Conservation (phyloP, 805 yeast species). For the Wickerhamiella parazyma region DNA sequence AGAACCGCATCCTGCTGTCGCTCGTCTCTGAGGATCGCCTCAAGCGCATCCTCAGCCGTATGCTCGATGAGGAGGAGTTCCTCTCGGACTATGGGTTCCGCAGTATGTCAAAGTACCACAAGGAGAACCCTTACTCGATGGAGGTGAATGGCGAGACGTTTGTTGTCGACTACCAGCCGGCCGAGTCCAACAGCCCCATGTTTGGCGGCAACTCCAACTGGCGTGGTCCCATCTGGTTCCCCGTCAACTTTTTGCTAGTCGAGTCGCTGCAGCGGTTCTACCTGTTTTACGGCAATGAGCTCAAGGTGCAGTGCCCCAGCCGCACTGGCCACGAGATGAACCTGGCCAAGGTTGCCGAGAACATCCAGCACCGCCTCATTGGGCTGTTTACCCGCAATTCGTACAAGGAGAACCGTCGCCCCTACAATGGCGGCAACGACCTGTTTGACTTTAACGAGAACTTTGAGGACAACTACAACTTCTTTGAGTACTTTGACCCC, state of each 20-base stretch:
- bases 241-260: constrained; percentile 71
- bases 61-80: constrained; percentile 80
- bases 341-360: constrained; percentile 54
- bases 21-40: constrained; percentile 72
- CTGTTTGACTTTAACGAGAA: constrained; percentile 44
- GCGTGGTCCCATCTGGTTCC: constrained; percentile 98
- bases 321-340: constrained; percentile 33
- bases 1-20: constrained; percentile 66
- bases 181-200: constrained; percentile 67
- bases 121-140: constrained; percentile 73
- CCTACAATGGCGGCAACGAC: constrained; percentile 50
- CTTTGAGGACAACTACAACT: constrained; percentile 64
- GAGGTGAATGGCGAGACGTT: constrained; percentile 63
- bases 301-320: constrained; percentile 72
- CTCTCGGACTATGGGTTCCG: constrained; percentile 75
- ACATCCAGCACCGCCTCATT: constrained; percentile 73
- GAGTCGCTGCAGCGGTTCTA: constrained; percentile 81
- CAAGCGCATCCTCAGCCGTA: constrained; percentile 54
- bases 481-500: constrained; percentile 83
- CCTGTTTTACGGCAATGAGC: constrained; percentile 72
- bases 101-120: constrained; percentile 76
- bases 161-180: constrained; percentile 21
- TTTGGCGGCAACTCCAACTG: constrained; percentile 95
- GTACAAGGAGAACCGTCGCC: constrained; percentile 41
- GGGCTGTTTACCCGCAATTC: constrained; percentile 58